A percentile compares a stretch with the other conserved stretches of the same genome.
Evolutionary conservation across 257 asterid species (phyloP).

Genomic region (Hygrophila difformis): DNA sequence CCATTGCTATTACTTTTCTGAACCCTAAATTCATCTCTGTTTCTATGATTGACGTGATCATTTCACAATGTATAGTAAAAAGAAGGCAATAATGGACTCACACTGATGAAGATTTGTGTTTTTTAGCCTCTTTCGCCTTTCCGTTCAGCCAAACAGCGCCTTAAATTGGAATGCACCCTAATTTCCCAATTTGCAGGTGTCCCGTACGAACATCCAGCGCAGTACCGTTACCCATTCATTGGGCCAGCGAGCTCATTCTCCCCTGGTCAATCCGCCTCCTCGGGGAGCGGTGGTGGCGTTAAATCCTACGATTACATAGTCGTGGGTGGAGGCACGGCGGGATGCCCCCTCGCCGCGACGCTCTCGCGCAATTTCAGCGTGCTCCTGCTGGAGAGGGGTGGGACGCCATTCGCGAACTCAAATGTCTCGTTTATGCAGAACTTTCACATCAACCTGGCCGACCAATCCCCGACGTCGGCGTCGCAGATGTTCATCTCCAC

Average conservation of each 20-base stretch:
- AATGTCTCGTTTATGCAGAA: constrained; percentile 82
- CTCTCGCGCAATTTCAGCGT: constrained; percentile 69
- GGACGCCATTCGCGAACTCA: constrained; percentile 71
- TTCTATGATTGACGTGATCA: too few relatives aligned
- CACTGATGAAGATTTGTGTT: neutral
- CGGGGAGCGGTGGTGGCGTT: constrained; percentile 7
- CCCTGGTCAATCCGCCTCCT: constrained; percentile 25
- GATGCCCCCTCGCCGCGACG: constrained; percentile 90
- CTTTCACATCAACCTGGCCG: constrained; percentile 77
- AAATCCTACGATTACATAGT: constrained; percentile 62
- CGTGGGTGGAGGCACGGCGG: constrained; percentile 96
- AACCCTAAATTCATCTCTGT: too few relatives aligned
- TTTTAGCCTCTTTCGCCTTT: neutral
- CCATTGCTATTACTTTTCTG: neutral
- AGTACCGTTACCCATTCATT: constrained; percentile 54
- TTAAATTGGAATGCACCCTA: neutral
- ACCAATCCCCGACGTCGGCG: constrained; percentile 67
- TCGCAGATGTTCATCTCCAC: constrained; percentile 83
- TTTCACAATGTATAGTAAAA: too few relatives aligned
- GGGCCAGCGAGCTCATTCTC: constrained; percentile 50
- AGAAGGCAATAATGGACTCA: neutral
- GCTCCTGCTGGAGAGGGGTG: constrained; percentile 78
- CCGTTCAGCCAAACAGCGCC: neutral
- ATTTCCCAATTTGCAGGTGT: constrained; percentile 19
- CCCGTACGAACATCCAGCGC: constrained; percentile 30